Conservation (phyloP, 106 monocot species). For the Allium fistulosum region DNA sequence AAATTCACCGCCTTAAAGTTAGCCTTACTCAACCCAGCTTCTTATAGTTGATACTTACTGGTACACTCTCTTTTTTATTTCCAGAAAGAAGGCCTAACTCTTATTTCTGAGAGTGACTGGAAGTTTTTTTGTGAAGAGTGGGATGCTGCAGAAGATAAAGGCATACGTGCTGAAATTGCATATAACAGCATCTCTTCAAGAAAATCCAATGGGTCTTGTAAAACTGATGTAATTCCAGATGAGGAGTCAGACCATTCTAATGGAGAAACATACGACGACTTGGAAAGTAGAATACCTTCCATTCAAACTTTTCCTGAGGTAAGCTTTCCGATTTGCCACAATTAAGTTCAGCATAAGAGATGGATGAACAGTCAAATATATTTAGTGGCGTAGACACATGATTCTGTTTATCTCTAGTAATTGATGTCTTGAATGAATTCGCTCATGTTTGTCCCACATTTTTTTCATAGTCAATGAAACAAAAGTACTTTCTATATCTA, state of each 20-base stretch:
- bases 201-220: slow-evolving; percentile 26
- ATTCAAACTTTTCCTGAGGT: slow-evolving; percentile 74
- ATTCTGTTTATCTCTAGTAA: background rate
- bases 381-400: background rate
- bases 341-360: no score
- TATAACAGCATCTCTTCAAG: slow-evolving; percentile 19
- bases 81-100: slow-evolving; percentile 69
- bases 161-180: slow-evolving; percentile 73
- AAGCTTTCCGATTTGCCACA: background rate
- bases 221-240: slow-evolving; percentile 34
- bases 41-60: no score
- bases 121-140: slow-evolving; percentile 89
- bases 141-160: slow-evolving; percentile 49
- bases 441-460: no score
- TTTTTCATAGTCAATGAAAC: no score
- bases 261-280: slow-evolving; percentile 36
- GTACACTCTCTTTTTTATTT: background rate
- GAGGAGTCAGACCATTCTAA: slow-evolving; percentile 22
- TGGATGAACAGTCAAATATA: background rate
- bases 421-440: no score
- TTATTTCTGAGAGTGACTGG: slow-evolving; percentile 85
- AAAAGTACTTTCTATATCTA: no score
- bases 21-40: no score
- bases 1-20: no score
- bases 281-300: slow-evolving; percentile 35